These are phyloP conservation scores for Coniochaeta prunicola DNA, from an alignment of 2,329 filamentous ascomycete species.

Conservation along the genomic window DNA sequence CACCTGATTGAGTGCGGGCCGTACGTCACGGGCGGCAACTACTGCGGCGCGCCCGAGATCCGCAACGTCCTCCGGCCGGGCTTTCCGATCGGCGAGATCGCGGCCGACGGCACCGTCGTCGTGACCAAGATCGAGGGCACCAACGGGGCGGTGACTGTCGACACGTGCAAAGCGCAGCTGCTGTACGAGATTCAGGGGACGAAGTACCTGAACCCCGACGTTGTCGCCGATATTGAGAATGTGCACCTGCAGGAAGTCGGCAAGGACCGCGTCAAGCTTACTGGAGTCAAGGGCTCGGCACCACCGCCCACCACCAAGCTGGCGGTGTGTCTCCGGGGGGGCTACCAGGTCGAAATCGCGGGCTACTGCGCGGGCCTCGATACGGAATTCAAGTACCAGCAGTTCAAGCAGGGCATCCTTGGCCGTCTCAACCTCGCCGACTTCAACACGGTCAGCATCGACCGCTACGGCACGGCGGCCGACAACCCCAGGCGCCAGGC, in stretches of 20 bases:
- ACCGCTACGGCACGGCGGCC: constrained; percentile 17
- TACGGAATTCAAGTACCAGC: constrained; percentile 18
- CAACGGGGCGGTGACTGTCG: constrained; percentile 25
- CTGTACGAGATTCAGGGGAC: constrained; percentile 28
- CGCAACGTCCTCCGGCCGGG: constrained; percentile 31
- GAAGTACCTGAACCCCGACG: constrained; percentile 25
- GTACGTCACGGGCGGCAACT: constrained; percentile 27
- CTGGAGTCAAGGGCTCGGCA: constrained; percentile 27
- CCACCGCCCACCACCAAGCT: constrained; percentile 32
- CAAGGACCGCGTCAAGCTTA: constrained; percentile 22
- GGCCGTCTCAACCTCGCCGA: constrained; percentile 13
- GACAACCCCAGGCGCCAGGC: constrained; percentile 22
- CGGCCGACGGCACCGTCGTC: constrained; percentile 29
- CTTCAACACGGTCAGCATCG: constrained; percentile 21
- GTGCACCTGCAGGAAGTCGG: constrained; percentile 36
- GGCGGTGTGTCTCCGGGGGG: constrained; percentile 27
- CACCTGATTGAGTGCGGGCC: constrained; percentile 35
- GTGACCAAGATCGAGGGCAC: constrained; percentile 33
- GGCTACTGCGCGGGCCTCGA: constrained; percentile 16
- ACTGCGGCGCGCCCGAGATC: constrained; percentile 29
- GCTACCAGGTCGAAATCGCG: constrained; percentile 27
- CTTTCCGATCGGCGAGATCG: constrained; percentile 38
- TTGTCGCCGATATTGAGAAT: constrained; percentile 22
- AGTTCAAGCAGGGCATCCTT: constrained; percentile 19
- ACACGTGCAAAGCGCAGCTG: constrained; percentile 20